Conservation (phyloP, 768 basidiomycete species). For the Naganishia friedmannii region DNA sequence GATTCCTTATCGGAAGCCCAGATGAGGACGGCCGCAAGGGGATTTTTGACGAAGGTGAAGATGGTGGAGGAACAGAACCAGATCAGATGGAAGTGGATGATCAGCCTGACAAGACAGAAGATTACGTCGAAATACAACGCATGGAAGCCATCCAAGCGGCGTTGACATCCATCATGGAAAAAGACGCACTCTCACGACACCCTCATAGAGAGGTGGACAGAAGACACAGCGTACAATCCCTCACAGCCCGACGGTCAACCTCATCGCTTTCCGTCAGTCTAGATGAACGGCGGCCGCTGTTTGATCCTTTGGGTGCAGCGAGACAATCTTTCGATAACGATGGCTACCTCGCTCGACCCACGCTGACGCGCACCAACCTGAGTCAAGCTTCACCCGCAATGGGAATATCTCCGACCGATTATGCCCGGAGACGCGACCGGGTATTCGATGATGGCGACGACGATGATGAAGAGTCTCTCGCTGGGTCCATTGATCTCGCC, state of each 20-base stretch:
- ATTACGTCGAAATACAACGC: constrained; percentile 69
- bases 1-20: constrained; percentile 38
- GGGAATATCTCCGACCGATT: constrained; percentile 10
- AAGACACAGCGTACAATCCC: constrained; percentile 4
- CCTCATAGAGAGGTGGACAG: background rate
- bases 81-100: constrained; percentile 30
- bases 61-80: constrained; percentile 46
- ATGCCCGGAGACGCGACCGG: constrained; percentile 6
- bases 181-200: constrained; percentile 58
- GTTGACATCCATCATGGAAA: constrained; percentile 88
- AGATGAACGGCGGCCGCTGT: background rate
- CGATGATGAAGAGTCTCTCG: constrained; percentile 11
- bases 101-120: constrained; percentile 47
- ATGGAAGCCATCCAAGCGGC: constrained; percentile 98
- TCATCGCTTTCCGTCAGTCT: constrained; percentile 4
- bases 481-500: constrained; percentile 3
- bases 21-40: constrained; percentile 41
- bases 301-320: constrained; percentile 8
- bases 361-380: background rate
- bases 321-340: constrained; percentile 11
- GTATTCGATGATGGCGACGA: constrained; percentile 32
- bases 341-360: background rate
- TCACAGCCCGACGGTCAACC: background rate
- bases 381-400: background rate
- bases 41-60: constrained; percentile 76